These are phyloP conservation scores for Apiospora pterosperma DNA, from an alignment of 2,329 filamentous ascomycete species.

Conservation along the genomic window DNA sequence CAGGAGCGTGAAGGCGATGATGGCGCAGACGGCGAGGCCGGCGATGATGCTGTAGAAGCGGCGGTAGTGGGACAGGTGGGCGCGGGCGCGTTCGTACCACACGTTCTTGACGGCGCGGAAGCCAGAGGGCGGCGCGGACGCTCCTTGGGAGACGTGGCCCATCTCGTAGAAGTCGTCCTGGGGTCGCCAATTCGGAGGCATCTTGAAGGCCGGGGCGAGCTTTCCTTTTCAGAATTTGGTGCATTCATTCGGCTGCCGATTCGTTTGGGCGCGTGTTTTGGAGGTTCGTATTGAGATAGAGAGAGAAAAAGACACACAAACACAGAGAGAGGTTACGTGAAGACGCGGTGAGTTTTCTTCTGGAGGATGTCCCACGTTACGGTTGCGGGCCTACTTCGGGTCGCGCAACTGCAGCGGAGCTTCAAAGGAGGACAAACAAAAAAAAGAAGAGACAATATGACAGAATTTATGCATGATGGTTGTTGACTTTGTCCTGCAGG, in stretches of 20 bases:
- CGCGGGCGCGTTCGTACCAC: neutral
- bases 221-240: neutral
- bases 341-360: neutral
- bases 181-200: neutral
- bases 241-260: neutral
- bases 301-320: neutral
- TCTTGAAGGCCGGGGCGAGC: neutral
- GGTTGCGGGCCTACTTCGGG: neutral
- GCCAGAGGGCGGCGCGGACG: neutral
- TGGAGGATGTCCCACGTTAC: neutral
- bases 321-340: neutral
- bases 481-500: neutral
- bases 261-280: too few species aligned
- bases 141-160: neutral
- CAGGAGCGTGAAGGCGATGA: neutral
- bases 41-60: constrained; percentile 2
- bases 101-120: constrained; percentile 1
- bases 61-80: neutral
- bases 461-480: neutral
- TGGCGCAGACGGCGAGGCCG: neutral
- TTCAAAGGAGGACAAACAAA: neutral
- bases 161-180: neutral
- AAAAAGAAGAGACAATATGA: neutral
- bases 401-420: neutral
- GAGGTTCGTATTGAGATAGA: too few species aligned